Percentiles rank a stretch among this genome's conserved stretches.
Conservation (phyloP, 1,284 basidiomycete species). For the Fomitopsis palustris region DNA sequence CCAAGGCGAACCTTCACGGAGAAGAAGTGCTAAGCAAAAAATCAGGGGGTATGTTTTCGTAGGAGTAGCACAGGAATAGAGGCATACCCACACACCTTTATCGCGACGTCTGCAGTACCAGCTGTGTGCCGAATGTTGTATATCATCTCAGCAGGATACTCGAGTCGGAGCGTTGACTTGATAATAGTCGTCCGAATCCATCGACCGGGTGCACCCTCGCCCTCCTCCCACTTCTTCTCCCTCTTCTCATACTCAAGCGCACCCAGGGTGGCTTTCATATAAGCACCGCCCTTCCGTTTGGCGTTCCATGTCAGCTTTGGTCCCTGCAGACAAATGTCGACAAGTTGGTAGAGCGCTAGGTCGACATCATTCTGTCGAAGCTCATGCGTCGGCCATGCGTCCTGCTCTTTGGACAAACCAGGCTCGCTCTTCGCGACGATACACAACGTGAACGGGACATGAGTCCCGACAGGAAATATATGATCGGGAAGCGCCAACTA, state of each 20-base stretch:
- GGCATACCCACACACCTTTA: background rate
- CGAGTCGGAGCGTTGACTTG: background rate
- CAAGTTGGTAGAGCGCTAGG: background rate
- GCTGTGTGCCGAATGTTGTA: background rate
- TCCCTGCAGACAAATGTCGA: background rate
- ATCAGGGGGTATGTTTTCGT: background rate
- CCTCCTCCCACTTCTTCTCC: background rate
- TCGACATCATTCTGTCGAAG: background rate
- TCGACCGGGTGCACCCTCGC: background rate
- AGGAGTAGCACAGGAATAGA: no score
- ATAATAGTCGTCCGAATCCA: background rate
- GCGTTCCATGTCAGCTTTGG: background rate
- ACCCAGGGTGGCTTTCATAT: background rate
- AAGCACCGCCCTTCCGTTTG: background rate
- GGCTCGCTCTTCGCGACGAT: background rate
- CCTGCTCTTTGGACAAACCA: background rate
- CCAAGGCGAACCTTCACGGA: background rate
- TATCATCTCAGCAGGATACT: background rate
- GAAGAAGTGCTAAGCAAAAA: background rate
- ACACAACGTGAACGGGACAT: background rate
- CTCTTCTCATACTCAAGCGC: background rate
- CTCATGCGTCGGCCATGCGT: background rate
- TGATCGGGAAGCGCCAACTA: background rate
- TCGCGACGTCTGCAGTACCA: background rate
- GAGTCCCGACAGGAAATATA: background rate